These are phyloP conservation scores for Rhododendron simsii DNA, from an alignment of 148 eudicot genomes.

Conservation along the genomic window DNA sequence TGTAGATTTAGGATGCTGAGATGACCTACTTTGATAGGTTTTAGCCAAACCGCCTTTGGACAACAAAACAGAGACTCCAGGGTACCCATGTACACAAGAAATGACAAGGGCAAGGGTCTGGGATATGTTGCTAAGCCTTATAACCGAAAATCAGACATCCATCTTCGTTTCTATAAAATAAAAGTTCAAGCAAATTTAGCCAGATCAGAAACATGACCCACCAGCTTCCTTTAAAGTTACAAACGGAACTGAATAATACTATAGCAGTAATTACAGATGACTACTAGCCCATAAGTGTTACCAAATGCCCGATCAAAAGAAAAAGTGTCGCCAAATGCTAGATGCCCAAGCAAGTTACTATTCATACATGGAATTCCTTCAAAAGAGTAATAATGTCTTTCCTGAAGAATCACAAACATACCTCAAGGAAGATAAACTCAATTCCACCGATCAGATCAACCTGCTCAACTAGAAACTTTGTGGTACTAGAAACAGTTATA, in stretches of 20 bases:
- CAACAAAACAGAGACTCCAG: neutral
- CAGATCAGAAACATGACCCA: neutral
- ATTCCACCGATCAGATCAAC: slow-evolving; percentile 94
- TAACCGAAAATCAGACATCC: neutral
- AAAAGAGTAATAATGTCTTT: neutral
- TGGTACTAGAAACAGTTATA: slow-evolving; percentile 30
- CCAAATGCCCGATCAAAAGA: neutral
- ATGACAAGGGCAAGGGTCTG: neutral
- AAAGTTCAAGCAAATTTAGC: neutral
- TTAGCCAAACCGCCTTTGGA: neutral
- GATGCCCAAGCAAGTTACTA: neutral
- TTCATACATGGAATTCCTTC: neutral
- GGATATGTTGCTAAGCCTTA: neutral
- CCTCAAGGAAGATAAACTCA: slow-evolving; percentile 89
- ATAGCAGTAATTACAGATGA: too few species aligned
- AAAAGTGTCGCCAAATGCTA: neutral
- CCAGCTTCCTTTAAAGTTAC: neutral
- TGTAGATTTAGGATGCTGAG: neutral
- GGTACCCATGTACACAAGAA: neutral
- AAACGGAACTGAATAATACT: neutral
- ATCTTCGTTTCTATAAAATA: neutral
- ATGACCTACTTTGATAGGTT: neutral
- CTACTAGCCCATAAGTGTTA: neutral
- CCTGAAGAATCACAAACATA: slow-evolving; percentile 22
- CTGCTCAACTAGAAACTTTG: slow-evolving; percentile 59